Evolutionary conservation across 768 basidiomycete species (phyloP).

Genomic region (Boletus coccyginus): DNA sequence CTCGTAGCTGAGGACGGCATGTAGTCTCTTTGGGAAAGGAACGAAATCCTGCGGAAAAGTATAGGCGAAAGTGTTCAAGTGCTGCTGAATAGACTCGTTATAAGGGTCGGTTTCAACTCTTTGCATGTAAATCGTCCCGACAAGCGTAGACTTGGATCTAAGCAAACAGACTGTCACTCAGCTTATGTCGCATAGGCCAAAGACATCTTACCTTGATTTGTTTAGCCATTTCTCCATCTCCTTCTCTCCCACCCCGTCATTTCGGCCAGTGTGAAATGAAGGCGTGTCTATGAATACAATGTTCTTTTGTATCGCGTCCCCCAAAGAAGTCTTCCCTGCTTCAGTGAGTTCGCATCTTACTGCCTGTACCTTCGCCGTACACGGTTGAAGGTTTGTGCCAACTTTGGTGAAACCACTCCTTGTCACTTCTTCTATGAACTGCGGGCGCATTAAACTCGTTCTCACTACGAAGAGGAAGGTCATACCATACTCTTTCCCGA

Average conservation of each 20-base stretch:
- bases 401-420: background rate
- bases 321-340: background rate
- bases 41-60: slow-evolving; percentile 4
- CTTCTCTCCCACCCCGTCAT: background rate
- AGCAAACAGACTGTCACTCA: background rate
- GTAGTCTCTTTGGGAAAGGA: background rate
- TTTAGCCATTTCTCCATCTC: slow-evolving; percentile 7
- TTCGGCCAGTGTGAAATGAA: slow-evolving; percentile 6
- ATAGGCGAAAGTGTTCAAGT: slow-evolving; percentile 8
- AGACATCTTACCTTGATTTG: background rate
- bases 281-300: slow-evolving; percentile 27
- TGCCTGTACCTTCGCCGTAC: slow-evolving; percentile 2
- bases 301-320: background rate
- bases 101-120: background rate
- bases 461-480: background rate
- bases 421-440: slow-evolving; percentile 14
- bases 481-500: slow-evolving; percentile 21
- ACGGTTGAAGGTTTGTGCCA: background rate
- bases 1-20: slow-evolving; percentile 9
- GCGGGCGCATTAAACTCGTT: background rate
- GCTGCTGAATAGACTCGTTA: background rate
- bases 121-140: slow-evolving; percentile 18
- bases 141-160: slow-evolving; percentile 7
- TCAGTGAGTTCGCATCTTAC: slow-evolving; percentile 8
- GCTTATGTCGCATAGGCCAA: background rate